Base-by-base conservation (phyloP, 768 basidiomycete genomes). In the Termitomyces sp. region DNA sequence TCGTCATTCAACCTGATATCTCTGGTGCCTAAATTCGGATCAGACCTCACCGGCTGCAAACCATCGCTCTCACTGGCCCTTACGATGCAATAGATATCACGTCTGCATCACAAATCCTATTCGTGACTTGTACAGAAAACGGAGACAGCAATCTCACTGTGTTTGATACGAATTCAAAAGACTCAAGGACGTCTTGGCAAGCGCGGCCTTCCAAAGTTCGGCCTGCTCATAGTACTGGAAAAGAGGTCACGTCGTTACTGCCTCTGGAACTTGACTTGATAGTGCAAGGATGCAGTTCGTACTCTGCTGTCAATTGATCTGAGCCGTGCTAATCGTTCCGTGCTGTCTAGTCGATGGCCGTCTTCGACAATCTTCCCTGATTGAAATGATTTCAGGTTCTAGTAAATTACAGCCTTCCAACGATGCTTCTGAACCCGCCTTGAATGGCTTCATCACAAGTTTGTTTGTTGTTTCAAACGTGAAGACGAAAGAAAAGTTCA, bases 261-360 rank as follows among this genome's bases (percentile, higher is more conserved):
- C 84, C 87, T 5, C 66, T 92, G 8, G 84, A 85, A 46, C 68
- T 82, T 0, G 80, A 84, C 36, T 55, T 70, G 0, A 73, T 94
- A 26, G 62, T 92, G 35, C 70, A 86, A 47, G 92, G 91, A 41
- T 83, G 78, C 61, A 78, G 90, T 90, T 61, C 35, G 82, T 69
- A 3, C 51, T 22, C 20, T 56, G 24, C 3, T 48, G 10, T 52
- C 20, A 18, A 24, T 22, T 35, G 3, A 40, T 30, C 6, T 38
- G 20, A 22, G 32, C 56, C 22, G 61, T 63, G 10, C 33, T 59
- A 28, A 54, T 62, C n/a, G 38, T 43, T 33, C 24, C 45, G 45
- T 5, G 52, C 50, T 56, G 5, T 40, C 14, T 20, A 86, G 85
- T 76, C 38, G 83, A 86, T 69, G 85, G 85, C 1, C 62, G 59